A percentile compares a stretch with the other conserved stretches of the same genome.
Evolutionary conservation across 2,329 filamentous ascomycete species (phyloP).

Genomic region (Colletotrichum echinochloae): DNA sequence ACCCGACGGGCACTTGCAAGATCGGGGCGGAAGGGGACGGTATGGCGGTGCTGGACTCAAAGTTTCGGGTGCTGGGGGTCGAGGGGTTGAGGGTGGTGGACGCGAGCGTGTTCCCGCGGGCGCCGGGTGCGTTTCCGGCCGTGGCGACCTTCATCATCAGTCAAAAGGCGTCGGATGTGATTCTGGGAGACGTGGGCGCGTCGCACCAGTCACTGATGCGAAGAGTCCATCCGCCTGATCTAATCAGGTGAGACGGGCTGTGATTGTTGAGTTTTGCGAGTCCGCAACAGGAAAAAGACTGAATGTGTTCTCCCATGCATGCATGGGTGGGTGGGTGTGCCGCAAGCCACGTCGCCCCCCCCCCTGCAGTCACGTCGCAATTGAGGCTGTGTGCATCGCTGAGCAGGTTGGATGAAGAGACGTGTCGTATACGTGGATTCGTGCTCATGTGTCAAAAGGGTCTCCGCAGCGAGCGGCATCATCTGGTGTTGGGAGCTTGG

Average conservation of each 20-base stretch:
- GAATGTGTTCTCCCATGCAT: constrained; percentile 26
- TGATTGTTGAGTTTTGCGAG: not conserved
- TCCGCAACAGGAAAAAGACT: not conserved
- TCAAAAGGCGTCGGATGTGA: constrained; percentile 66
- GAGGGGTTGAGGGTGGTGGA: constrained; percentile 70
- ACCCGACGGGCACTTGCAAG: constrained; percentile 66
- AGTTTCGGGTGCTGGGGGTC: constrained; percentile 68
- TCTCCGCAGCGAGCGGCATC: constrained; percentile 25
- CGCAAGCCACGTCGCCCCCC: constrained; percentile 34
- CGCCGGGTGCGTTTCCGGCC: constrained; percentile 56
- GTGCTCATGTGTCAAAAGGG: not conserved
- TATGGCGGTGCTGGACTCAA: constrained; percentile 67
- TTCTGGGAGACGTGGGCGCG: constrained; percentile 46
- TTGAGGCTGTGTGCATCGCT: not conserved
- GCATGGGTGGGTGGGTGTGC: constrained; percentile 5
- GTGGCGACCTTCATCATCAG: constrained; percentile 61
- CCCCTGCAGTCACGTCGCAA: constrained; percentile 29
- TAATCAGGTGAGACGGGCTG: constrained; percentile 7
- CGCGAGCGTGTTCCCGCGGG: constrained; percentile 66
- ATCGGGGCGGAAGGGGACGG: constrained; percentile 64
- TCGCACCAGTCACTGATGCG: not conserved
- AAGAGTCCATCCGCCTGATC: not conserved
- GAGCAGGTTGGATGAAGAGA: not conserved
- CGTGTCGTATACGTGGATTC: not conserved
- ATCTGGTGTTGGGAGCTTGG: constrained; percentile 3